Evolutionary conservation across 129 eudicot genomes (phyloP), one percentile per base, ranked within the genome.

Genomic region (Smallanthus sonchifolius): DNA sequence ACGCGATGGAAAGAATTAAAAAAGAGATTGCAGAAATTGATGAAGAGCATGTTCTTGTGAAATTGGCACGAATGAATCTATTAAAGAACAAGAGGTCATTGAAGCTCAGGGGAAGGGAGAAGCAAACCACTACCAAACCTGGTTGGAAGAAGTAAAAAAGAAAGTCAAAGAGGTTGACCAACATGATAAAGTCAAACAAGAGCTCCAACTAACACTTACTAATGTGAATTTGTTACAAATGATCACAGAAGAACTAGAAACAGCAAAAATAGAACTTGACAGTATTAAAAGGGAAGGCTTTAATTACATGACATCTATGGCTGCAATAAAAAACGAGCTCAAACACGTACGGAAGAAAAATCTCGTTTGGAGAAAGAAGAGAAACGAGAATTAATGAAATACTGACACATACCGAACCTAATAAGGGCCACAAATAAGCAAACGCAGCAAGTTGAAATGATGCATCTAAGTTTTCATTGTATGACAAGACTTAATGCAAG

Each of bases 21-120:
- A 85, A 81, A 69, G 92, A 94, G 78, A 83, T 90, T 28, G 96
- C 88, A 19, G 89, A 82, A 34, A 65, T 84, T 10, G 85, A 85
- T 17, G 98, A 94, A 82, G 97, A 90, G 79, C 86, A 85, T 0
- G 92, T 90, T 48, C 79, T 94, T 56, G 98, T 88, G 45, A 96
- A 94, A 81, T 64, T 94, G 75, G 97, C 97, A 36, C 72, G 87
- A 54, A 83, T 94, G 97, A 94, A 83, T 97, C 96, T 37, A 64
- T 79, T 37, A 94, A 80, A 61, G 98, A 94, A 77, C 60, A 49
- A 43, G 77, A 52, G 57, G 85, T 73, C 42, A 86, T 94, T 48
- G 88, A 90, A 82, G 79, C 79, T 56, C 87, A 83, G 49, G 78
- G 78, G 28, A 88, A 76, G 4, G 83, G 75, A 55, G 87, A 82